Evolutionary conservation across 2,329 filamentous ascomycete species (phyloP), one percentile per base, ranked within the genome.

Genomic region (Colletotrichum gloeosporioides): DNA sequence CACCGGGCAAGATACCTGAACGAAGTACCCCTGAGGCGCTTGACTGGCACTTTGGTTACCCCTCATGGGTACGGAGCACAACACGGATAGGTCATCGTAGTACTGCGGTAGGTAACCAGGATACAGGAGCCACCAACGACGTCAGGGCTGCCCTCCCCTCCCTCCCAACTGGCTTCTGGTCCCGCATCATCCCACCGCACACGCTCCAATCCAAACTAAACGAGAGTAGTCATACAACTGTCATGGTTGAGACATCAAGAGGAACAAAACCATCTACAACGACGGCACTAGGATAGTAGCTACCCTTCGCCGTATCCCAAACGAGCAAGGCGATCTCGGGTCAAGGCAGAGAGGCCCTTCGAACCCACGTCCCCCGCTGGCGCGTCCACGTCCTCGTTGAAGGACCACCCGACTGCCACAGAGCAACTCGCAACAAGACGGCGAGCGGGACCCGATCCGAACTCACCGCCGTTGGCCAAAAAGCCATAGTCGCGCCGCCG

Each of bases 401-500:
- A 25, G 53, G 53, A 25, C 53, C 22, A 59, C 13, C 53, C 22
- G 13, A 59, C 25, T 34, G 18, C 27, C 18, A 9, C 25, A 27
- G 25, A 29, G 59, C 59, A 27, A n/a, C 59, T 32, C 59, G 27
- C 39, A 44, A 44, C 39, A 44, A 44, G 39, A 44, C 39, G 39
- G 39, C 39, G 39, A 44, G 64, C 64, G 70, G 70, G 53, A 73
- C 64, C 53, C 27, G 64, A 68, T 69, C 70, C 71, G 71, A 73
- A 70, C 71, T 70, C 71, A 73, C 71, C 71, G 64, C 71, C 64
- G 65, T 59, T 73, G 71, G 55, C 71, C 65, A 66, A 73, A 69
- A 57, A 44, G 29, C 31, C 61, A 66, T 55, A 71, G 44, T 36
- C 36, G 61, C 69, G 55, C 44, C 44, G 69, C 22, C 25, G 62